phyloP scores from a whole-genome alignment of 2,329 filamentous ascomycete species.

The Mollisia scopiformis region DNA sequence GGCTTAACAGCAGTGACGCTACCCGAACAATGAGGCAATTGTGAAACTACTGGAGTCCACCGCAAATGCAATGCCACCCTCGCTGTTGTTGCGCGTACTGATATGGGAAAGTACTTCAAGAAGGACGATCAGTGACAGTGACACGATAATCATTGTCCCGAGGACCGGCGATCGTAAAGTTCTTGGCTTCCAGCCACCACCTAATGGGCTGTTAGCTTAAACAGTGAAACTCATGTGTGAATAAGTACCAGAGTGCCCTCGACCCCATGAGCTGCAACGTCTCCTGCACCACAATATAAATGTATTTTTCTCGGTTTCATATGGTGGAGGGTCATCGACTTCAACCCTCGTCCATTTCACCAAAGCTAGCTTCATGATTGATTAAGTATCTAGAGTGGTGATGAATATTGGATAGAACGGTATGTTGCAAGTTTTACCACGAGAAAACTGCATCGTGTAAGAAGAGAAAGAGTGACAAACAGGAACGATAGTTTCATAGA shows the following conservation, averaged over 20 bases:
- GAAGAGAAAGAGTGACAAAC: too few species aligned
- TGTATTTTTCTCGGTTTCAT: too few species aligned
- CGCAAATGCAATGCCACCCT: constrained; percentile 43
- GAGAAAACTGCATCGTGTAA: too few species aligned
- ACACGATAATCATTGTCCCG: constrained; percentile 38
- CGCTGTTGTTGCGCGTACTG: constrained; percentile 24
- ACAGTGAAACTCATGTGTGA: not conserved
- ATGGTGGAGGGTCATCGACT: not conserved
- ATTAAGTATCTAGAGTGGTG: too few species aligned
- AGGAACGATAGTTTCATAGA: too few species aligned
- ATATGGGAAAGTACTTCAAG: constrained; percentile 48
- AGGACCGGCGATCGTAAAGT: constrained; percentile 44
- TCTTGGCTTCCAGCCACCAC: constrained; percentile 40
- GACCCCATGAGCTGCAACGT: not conserved
- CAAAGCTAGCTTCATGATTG: not conserved
- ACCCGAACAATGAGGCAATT: constrained; percentile 39
- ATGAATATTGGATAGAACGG: too few species aligned
- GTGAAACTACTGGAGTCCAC: constrained; percentile 40
- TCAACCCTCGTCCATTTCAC: not conserved
- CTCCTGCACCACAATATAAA: not conserved
- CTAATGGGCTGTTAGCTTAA: not conserved
- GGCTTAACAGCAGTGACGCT: not conserved
- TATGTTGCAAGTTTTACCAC: too few species aligned
- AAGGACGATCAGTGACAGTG: constrained; percentile 43
- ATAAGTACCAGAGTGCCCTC: not conserved